These are phyloP conservation scores for Aureobasidium mangrovei DNA, from an alignment of 2,329 filamentous ascomycete species.

Conservation along the genomic window DNA sequence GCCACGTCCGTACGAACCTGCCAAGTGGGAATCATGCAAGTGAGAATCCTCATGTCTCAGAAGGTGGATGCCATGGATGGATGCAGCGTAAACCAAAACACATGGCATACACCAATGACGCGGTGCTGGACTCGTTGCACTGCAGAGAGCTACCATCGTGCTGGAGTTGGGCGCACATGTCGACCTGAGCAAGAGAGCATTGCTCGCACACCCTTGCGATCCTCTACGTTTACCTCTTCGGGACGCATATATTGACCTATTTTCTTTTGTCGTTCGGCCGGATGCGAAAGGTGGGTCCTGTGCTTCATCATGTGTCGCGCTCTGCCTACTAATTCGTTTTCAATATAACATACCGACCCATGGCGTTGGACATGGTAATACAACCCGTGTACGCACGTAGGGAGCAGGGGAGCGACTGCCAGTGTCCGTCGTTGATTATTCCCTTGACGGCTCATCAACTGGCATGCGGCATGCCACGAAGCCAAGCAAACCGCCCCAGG, in stretches of 20 bases:
- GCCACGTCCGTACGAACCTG: background rate
- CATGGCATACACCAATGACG: background rate
- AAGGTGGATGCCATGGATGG: too few species aligned
- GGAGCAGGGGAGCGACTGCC: background rate
- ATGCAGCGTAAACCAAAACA: background rate
- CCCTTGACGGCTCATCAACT: background rate
- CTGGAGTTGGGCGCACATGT: background rate
- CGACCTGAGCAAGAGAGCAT: background rate
- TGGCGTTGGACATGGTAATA: constrained; percentile 3
- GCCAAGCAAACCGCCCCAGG: too few species aligned
- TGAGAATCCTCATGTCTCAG: background rate
- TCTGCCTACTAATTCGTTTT: constrained; percentile 7
- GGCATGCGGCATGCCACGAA: background rate
- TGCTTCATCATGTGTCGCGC: background rate
- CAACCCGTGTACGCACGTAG: constrained; percentile 7
- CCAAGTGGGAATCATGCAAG: background rate
- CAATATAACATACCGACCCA: constrained; percentile 15
- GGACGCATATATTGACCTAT: background rate
- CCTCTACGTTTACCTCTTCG: constrained; percentile 3
- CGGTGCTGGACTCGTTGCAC: background rate
- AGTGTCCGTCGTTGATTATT: background rate
- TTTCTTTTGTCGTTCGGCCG: background rate
- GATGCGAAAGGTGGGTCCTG: background rate
- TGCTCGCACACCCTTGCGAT: background rate
- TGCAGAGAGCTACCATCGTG: background rate